Percentiles rank a stretch among this genome's conserved stretches.
Evolutionary conservation across 2,329 filamentous ascomycete species (phyloP).

Genomic region (Alternaria sp.): DNA sequence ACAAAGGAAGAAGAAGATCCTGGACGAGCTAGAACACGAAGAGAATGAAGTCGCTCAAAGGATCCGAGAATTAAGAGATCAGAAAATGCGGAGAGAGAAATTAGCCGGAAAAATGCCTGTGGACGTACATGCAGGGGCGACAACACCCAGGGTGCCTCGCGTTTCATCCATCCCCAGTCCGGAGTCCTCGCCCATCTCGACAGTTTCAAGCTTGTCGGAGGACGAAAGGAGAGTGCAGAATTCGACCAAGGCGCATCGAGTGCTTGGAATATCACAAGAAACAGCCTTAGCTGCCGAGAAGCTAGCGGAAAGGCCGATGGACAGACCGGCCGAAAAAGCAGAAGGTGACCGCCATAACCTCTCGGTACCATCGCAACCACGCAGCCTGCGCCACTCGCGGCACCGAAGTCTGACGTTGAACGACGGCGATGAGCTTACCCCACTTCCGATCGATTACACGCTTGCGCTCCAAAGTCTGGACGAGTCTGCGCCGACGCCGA

Average conservation of each 20-base stretch:
- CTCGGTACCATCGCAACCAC: slow-evolving; percentile 21
- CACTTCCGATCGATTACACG: slow-evolving; percentile 50
- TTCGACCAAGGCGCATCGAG: slow-evolving; percentile 51
- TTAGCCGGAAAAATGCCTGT: slow-evolving; percentile 43
- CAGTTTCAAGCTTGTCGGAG: slow-evolving; percentile 42
- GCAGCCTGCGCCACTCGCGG: slow-evolving; percentile 31
- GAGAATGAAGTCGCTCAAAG: slow-evolving; percentile 64
- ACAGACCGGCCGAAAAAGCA: slow-evolving; percentile 4
- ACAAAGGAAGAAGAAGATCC: slow-evolving; percentile 34
- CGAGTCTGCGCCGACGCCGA: slow-evolving; percentile 24
- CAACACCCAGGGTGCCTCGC: slow-evolving; percentile 41
- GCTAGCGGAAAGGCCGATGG: slow-evolving; percentile 1
- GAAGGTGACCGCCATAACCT: slow-evolving; percentile 10
- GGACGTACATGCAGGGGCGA: slow-evolving; percentile 49
- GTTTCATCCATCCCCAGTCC: slow-evolving; percentile 42
- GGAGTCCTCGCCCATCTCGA: slow-evolving; percentile 41
- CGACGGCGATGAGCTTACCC: slow-evolving; percentile 42
- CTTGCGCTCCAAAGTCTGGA: slow-evolving; percentile 46
- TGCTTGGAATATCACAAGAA: slow-evolving; percentile 46
- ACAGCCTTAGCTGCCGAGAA: slow-evolving; percentile 25
- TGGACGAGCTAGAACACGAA: slow-evolving; percentile 47
- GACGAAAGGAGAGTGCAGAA: slow-evolving; percentile 30
- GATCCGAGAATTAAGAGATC: slow-evolving; percentile 64
- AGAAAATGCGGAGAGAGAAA: slow-evolving; percentile 62
- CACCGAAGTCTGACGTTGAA: slow-evolving; percentile 43